Evolutionary conservation across 2,329 filamentous ascomycete genomes (phyloP).

Genomic region (Hymenoscyphus salicellus): DNA sequence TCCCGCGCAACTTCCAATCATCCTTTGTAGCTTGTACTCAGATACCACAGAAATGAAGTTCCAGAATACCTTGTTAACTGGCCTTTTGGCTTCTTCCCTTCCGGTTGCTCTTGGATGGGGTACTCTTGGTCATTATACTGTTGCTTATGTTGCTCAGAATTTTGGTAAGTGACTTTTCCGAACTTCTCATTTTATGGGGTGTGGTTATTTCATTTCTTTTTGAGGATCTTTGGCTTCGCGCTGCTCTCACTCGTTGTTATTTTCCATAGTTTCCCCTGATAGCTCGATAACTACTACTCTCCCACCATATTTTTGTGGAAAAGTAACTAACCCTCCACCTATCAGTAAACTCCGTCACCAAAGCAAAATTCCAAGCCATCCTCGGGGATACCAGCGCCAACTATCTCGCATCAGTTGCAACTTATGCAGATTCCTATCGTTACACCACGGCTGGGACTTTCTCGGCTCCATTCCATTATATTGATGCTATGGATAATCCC

Average conservation of each 20-base stretch:
- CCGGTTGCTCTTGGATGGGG: constrained; percentile 29
- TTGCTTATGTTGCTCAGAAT: constrained; percentile 60
- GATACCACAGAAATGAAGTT: neutral
- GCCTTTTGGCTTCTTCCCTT: constrained; percentile 5
- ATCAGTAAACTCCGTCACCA: constrained; percentile 51
- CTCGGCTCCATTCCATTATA: constrained; percentile 63
- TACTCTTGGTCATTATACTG: constrained; percentile 61
- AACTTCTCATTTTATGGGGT: neutral
- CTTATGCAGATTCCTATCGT: constrained; percentile 52
- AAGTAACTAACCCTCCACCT: neutral
- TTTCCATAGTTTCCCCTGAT: too few species aligned
- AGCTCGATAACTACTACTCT: too few species aligned
- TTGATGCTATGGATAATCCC: constrained; percentile 63
- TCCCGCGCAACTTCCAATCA: neutral
- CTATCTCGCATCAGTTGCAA: constrained; percentile 59
- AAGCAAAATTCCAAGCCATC: constrained; percentile 56
- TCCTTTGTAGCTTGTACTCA: neutral
- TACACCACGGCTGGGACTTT: constrained; percentile 63
- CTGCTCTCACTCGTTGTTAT: too few species aligned
- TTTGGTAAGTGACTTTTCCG: constrained; percentile 38
- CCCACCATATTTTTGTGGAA: neutral
- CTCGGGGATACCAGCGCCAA: constrained; percentile 53
- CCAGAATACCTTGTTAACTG: neutral
- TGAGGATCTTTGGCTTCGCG: neutral
- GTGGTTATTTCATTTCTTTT: neutral